Conservation (phyloP, 2,329 filamentous ascomycete genomes). For the Alternaria consortialis region DNA sequence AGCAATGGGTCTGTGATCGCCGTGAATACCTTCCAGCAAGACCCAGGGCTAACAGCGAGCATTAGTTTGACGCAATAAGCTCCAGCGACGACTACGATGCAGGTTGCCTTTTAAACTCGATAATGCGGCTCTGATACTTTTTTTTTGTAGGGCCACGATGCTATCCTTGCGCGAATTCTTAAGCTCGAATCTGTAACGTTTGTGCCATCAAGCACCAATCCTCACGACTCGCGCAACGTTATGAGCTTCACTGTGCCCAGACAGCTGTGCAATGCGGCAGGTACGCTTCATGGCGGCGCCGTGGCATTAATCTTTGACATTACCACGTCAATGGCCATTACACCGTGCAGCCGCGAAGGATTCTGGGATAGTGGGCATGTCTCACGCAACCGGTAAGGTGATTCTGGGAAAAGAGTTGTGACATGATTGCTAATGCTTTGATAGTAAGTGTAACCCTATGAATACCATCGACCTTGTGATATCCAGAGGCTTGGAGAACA, state of each 20-base stretch:
- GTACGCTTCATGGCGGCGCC: constrained; percentile 64
- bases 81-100: constrained; percentile 39
- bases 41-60: constrained; percentile 4
- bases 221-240: constrained; percentile 48
- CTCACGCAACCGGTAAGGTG: constrained; percentile 28
- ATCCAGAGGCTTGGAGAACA: neutral
- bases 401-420: neutral
- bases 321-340: constrained; percentile 55
- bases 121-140: constrained; percentile 11
- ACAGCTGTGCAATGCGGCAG: constrained; percentile 54
- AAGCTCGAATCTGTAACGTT: constrained; percentile 47
- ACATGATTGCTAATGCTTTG: constrained; percentile 11
- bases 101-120: constrained; percentile 2
- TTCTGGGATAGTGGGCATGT: constrained; percentile 59
- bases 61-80: constrained; percentile 32
- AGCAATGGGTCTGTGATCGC: constrained; percentile 23
- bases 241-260: constrained; percentile 57
- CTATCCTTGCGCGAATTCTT: constrained; percentile 40
- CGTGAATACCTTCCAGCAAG: neutral
- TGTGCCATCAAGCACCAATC: constrained; percentile 36
- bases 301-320: constrained; percentile 66
- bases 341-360: constrained; percentile 38
- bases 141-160: constrained; percentile 43
- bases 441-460: constrained; percentile 21
- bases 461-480: neutral